These are phyloP conservation scores for Cerrena zonata DNA, from an alignment of 1,284 basidiomycete genomes.

Conservation along the genomic window DNA sequence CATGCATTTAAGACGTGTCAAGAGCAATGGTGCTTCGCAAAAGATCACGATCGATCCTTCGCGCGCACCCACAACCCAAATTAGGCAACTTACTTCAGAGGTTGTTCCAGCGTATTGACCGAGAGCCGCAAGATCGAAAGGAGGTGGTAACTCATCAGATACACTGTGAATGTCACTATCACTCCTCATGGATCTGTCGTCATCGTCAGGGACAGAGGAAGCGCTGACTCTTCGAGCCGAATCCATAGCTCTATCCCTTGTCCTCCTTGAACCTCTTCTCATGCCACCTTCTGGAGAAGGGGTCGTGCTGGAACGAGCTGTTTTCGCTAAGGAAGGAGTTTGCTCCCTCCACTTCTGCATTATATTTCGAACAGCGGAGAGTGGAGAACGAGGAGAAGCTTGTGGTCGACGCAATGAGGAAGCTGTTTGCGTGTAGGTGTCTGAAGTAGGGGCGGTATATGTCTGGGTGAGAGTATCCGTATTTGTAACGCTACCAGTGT, in stretches of 20 bases:
- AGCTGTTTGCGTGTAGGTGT: slow-evolving; percentile 24
- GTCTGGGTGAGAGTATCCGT: slow-evolving; percentile 25
- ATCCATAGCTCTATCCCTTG: not conserved
- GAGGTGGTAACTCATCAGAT: slow-evolving; percentile 35
- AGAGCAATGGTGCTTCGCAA: slow-evolving; percentile 2
- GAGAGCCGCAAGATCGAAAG: slow-evolving; percentile 42
- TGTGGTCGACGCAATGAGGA: slow-evolving; percentile 47
- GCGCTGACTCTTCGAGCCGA: slow-evolving; percentile 8
- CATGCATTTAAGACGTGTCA: not conserved
- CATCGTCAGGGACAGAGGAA: slow-evolving; percentile 9
- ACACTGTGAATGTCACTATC: slow-evolving; percentile 26
- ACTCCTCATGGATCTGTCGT: slow-evolving; percentile 18
- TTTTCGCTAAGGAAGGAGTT: slow-evolving; percentile 38
- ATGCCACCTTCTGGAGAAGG: slow-evolving; percentile 42
- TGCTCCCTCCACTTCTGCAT: slow-evolving; percentile 76
- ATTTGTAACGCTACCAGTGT: slow-evolving; percentile 16
- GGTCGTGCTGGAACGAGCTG: slow-evolving; percentile 25
- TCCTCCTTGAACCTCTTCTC: not conserved
- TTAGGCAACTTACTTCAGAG: slow-evolving; percentile 39
- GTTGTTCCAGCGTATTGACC: slow-evolving; percentile 30
- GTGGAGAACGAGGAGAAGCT: slow-evolving; percentile 58
- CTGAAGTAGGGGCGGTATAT: slow-evolving; percentile 23
- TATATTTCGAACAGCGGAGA: slow-evolving; percentile 70
- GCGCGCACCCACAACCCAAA: slow-evolving; percentile 7
- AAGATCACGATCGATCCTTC: slow-evolving; percentile 11